These are phyloP conservation scores for Hermanozyma aechmeae DNA, from an alignment of 805 yeast genomes.

Conservation along the genomic window DNA sequence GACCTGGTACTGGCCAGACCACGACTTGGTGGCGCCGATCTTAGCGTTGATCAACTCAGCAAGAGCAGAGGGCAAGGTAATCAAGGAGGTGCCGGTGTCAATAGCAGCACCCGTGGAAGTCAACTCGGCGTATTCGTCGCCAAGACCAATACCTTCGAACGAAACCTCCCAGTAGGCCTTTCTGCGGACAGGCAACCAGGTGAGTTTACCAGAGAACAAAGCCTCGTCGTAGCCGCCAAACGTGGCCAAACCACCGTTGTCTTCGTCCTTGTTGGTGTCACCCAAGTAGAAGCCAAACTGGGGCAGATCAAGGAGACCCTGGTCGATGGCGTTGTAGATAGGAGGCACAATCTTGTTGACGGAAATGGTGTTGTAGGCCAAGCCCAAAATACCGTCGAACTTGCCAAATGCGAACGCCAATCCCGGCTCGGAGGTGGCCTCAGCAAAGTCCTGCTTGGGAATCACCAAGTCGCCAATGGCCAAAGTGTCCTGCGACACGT, in stretches of 20 bases:
- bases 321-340: constrained; percentile 75
- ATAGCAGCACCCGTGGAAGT: constrained; percentile 89
- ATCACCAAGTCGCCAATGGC: constrained; percentile 77
- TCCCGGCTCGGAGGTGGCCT: constrained; percentile 96
- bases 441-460: constrained; percentile 89
- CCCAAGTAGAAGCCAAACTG: constrained; percentile 90
- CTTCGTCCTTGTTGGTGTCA: constrained; percentile 54
- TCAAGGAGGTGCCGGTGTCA: constrained; percentile 96
- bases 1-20: constrained; percentile 94
- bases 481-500: constrained; percentile 77
- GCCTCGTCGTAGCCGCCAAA: constrained; percentile 88
- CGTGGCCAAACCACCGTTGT: constrained; percentile 83
- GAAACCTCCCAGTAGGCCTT: constrained; percentile 99
- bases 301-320: constrained; percentile 74
- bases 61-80: constrained; percentile 88
- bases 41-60: constrained; percentile 93
- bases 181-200: constrained; percentile 97
- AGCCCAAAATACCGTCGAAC: constrained; percentile 95
- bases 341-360: constrained; percentile 91
- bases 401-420: constrained; percentile 97
- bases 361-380: constrained; percentile 87
- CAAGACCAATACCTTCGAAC: constrained; percentile 83
- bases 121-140: constrained; percentile 83
- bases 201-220: constrained; percentile 72
- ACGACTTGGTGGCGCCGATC: constrained; percentile 94